These are phyloP conservation scores for Termitomyces titanicus DNA, from an alignment of 768 basidiomycete genomes.

Conservation along the genomic window DNA sequence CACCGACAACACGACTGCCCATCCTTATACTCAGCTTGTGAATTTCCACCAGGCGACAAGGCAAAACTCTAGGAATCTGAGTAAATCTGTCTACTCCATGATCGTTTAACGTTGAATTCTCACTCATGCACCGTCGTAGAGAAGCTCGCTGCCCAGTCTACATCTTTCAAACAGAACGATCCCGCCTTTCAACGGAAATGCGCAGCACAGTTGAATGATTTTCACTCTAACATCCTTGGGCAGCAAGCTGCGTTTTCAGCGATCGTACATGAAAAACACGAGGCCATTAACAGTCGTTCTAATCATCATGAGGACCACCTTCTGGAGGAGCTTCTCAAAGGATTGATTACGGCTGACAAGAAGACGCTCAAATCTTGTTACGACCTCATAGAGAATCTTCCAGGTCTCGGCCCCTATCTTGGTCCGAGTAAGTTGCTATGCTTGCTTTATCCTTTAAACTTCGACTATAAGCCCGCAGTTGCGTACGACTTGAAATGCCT, in stretches of 20 bases:
- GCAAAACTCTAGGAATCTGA: conserved; percentile 21
- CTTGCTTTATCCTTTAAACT: neutral
- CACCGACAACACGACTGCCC: neutral
- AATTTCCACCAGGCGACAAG: conserved; percentile 9
- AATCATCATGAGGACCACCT: conserved; percentile 43
- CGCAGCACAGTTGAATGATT: conserved; percentile 31
- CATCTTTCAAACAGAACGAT: conserved; percentile 22
- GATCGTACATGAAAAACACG: conserved; percentile 20
- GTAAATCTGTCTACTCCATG: conserved; percentile 18
- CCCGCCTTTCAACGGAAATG: conserved; percentile 35
- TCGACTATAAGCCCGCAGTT: conserved; percentile 30
- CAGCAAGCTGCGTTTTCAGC: conserved; percentile 28
- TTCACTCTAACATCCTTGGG: conserved; percentile 26
- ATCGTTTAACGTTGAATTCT: neutral
- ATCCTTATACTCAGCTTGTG: conserved; percentile 2
- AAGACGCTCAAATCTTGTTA: conserved; percentile 30
- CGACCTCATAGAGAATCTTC: conserved; percentile 33
- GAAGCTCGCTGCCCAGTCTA: conserved; percentile 29
- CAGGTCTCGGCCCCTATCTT: conserved; percentile 45
- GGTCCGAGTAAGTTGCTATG: conserved; percentile 47
- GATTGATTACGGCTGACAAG: conserved; percentile 47
- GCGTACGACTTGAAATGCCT: conserved; percentile 60
- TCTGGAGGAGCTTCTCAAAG: conserved; percentile 48
- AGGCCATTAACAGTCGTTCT: conserved; percentile 45
- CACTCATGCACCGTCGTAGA: conserved; percentile 18